These are phyloP conservation scores for Lipomyces chichibuensis DNA, from an alignment of 805 yeast species.

Conservation along the genomic window DNA sequence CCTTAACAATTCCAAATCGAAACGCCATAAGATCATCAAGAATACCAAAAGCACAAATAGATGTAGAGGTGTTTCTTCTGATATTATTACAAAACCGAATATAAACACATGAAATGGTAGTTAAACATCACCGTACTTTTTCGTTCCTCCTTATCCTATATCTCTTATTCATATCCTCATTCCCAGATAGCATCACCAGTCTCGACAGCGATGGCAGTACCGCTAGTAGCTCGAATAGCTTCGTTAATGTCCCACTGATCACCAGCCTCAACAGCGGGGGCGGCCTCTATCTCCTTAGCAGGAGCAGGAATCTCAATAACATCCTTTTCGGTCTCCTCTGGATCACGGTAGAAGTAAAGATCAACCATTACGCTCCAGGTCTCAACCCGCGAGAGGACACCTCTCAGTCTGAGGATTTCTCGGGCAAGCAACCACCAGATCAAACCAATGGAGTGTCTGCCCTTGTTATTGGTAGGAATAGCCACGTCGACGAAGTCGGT, in stretches of 20 bases:
- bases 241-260: conserved; percentile 56
- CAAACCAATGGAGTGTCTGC: conserved; percentile 99
- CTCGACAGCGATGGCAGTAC: conserved; percentile 41
- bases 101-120: conserved; percentile 2
- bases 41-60: background rate
- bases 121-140: background rate
- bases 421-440: conserved; percentile 99
- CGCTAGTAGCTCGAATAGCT: conserved; percentile 64
- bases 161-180: background rate
- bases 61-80: background rate
- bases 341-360: conserved; percentile 99
- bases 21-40: background rate
- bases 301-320: conserved; percentile 66
- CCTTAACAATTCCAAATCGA: background rate
- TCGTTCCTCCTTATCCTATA: background rate
- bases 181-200: conserved; percentile 37
- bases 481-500: conserved; percentile 99
- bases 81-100: background rate
- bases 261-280: conserved; percentile 64
- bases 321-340: conserved; percentile 93
- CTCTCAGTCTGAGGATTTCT: conserved; percentile 99
- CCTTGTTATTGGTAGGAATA: conserved; percentile 99
- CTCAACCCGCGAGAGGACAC: conserved; percentile 93
- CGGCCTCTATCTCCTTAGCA: conserved; percentile 65
- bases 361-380: conserved; percentile 99